Evolutionary conservation across 2,329 filamentous ascomycete species (phyloP).

Genomic region (Graphilbum fragrans): DNA sequence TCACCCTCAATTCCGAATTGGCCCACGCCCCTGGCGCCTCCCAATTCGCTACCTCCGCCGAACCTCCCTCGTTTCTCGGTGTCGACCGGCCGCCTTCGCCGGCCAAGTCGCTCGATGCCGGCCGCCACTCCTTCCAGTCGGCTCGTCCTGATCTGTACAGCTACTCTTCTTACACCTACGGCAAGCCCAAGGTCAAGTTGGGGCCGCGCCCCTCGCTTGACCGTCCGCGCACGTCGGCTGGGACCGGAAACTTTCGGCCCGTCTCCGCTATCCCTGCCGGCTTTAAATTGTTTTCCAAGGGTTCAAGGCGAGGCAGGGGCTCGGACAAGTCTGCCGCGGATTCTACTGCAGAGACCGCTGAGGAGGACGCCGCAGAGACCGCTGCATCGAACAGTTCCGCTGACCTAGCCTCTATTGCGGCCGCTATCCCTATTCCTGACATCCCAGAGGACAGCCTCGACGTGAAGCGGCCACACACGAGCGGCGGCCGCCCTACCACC

Average conservation of each 20-base stretch:
- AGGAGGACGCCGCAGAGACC: not conserved
- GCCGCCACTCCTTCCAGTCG: conserved; percentile 39
- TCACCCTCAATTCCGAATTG: conserved; percentile 39
- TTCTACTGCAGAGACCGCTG: conserved; percentile 13
- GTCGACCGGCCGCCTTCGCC: conserved; percentile 31
- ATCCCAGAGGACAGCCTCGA: conserved; percentile 15
- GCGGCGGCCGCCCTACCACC: conserved; percentile 25
- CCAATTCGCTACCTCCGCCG: conserved; percentile 34
- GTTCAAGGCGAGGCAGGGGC: conserved; percentile 33
- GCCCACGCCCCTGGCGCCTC: conserved; percentile 36
- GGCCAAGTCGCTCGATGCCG: conserved; percentile 27
- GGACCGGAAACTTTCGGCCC: conserved; percentile 50
- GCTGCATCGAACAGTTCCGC: not conserved
- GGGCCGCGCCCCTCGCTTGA: conserved; percentile 73
- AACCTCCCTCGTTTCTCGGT: conserved; percentile 41
- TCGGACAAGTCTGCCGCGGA: conserved; percentile 16
- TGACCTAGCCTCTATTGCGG: conserved; percentile 10
- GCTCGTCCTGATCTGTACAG: conserved; percentile 37
- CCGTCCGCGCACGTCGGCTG: conserved; percentile 48
- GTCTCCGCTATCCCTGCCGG: conserved; percentile 70
- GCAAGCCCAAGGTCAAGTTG: conserved; percentile 76
- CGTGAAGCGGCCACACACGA: conserved; percentile 19
- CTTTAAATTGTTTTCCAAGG: conserved; percentile 57
- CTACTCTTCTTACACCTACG: conserved; percentile 35
- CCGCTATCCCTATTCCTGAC: conserved; percentile 24